A percentile compares a stretch with the other conserved stretches of the same genome.
phyloP scores from a whole-genome alignment of 306 rosid species.

The Trifolium fragiferum region DNA sequence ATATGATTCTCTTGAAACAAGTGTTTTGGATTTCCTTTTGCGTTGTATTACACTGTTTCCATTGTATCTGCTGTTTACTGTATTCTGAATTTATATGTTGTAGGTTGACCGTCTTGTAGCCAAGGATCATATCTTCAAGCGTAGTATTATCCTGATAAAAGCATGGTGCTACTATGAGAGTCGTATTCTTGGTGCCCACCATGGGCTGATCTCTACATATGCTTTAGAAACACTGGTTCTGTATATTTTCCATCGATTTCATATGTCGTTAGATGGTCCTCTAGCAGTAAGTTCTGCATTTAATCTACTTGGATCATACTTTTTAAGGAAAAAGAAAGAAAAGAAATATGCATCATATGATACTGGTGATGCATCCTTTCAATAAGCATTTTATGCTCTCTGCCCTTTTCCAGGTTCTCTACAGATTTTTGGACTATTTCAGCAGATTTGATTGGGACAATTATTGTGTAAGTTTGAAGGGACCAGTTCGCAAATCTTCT shows the following conservation, averaged over 20 bases:
- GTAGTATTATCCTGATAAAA: slow-evolving; percentile 80
- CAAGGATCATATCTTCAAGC: slow-evolving; percentile 82
- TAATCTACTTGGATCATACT: slow-evolving; percentile 37
- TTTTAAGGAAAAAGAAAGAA: slow-evolving; percentile 21
- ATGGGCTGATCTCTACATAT: slow-evolving; percentile 89
- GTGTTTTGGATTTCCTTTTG: slow-evolving; percentile 5
- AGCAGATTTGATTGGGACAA: slow-evolving; percentile 94
- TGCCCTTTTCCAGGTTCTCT: slow-evolving; percentile 68
- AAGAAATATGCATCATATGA: slow-evolving; percentile 36
- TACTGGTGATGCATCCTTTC: slow-evolving; percentile 39
- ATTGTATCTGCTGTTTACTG: slow-evolving; percentile 32
- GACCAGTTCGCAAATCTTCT: slow-evolving; percentile 79
- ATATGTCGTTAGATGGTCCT: slow-evolving; percentile 72
- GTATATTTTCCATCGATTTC: slow-evolving; percentile 80
- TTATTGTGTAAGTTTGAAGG: slow-evolving; percentile 80
- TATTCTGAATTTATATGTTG: slow-evolving; percentile 35
- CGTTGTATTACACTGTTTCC: slow-evolving; percentile 11
- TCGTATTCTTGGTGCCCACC: slow-evolving; percentile 89
- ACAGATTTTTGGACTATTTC: slow-evolving; percentile 81
- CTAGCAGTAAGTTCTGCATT: slow-evolving; percentile 65
- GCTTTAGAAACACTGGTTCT: slow-evolving; percentile 90
- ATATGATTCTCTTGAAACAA: slow-evolving; percentile 33
- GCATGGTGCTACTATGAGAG: slow-evolving; percentile 98
- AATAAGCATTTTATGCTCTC: slow-evolving; percentile 36
- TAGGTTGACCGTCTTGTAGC: slow-evolving; percentile 81